Evolutionary conservation across 345 rosid species (phyloP), one percentile per base, ranked within the genome.

Genomic region (Populus euphratica): DNA sequence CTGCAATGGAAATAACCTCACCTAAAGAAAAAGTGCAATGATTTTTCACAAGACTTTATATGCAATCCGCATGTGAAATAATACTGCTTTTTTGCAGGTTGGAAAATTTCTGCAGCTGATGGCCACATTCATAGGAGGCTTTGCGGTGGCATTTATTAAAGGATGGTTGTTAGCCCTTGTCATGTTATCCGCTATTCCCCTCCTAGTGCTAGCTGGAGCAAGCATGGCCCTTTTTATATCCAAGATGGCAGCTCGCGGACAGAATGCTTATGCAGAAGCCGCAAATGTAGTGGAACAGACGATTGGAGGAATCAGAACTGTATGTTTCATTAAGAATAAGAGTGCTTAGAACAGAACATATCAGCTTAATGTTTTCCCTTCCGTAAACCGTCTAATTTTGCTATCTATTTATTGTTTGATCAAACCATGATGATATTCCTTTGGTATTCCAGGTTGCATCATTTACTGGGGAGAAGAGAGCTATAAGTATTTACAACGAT

Each of bases 381-480:
- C 25, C 14, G 43, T 16, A 67, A 38, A 59, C 61, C 8, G 29
- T 25, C 62, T 12, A 33, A 9, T 31, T 39, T 70, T 65, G 29
- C 35, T 6, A 29, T 23, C 20, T 17, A 33, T 56, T 23, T 54
- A 18, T 13, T 66, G 68, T 39, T 21, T 54, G 35, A 21, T 65
- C 14, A 76, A 33, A 29, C 47, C 47, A 14, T 49, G 38, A 43
- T 59, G 65, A 68, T 27, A 5, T n/a, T 50, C 0, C 39, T 54
- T 74, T 25, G 59, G 21, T 56, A 7, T 79, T 49, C 29, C 81
- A 92, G 97, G 97, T 92, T 72, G 94, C 92, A 36, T 88, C 97
- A 21, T 91, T 86, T 79, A 89, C 93, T 0, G 94, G 97, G 72
- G 88, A 92, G 85, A 85, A 90, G 64, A 87, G 76, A 75, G 92